These are phyloP conservation scores for Taphrina flavorubra DNA, from an alignment of 1,139 yeast genomes.

Conservation along the genomic window DNA sequence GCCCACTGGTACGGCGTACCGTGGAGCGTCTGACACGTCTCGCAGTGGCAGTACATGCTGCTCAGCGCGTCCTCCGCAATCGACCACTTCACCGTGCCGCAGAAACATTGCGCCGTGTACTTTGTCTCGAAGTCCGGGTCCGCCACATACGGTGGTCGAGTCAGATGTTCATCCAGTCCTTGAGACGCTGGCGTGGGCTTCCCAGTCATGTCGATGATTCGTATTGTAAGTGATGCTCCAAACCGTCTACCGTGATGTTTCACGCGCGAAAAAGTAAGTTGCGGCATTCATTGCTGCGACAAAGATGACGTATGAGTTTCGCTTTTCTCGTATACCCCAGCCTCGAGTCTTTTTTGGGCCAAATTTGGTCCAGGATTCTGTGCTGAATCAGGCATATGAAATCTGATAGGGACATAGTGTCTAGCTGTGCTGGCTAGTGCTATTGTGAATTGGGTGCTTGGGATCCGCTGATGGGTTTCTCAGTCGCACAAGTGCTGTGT, in stretches of 20 bases:
- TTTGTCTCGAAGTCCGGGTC: constrained; percentile 6
- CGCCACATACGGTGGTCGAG: constrained; percentile 20
- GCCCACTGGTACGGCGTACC: constrained; percentile 40
- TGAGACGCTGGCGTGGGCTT: constrained; percentile 4
- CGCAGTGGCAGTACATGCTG: constrained; percentile 40
- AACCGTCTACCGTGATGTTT: too few relatives aligned
- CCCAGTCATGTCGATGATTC: background rate
- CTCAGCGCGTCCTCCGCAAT: constrained; percentile 21
- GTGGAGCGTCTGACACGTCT: constrained; percentile 36
- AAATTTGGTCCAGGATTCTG: too few relatives aligned
- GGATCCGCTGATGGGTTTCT: background rate
- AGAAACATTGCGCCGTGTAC: constrained; percentile 33
- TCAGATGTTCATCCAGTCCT: constrained; percentile 3
- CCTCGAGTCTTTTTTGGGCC: too few relatives aligned
- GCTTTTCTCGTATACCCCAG: constrained; percentile 11
- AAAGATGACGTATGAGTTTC: constrained; percentile 6
- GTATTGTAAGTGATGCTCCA: too few relatives aligned
- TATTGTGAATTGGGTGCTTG: background rate
- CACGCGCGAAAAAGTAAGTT: too few relatives aligned
- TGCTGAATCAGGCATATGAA: background rate
- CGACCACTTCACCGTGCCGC: constrained; percentile 25
- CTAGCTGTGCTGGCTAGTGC: constrained; percentile 9
- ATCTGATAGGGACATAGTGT: background rate
- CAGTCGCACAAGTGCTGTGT: background rate
- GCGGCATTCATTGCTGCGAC: background rate